phyloP scores from a whole-genome alignment of 257 asterid species.

The Marsdenia floribunda region DNA sequence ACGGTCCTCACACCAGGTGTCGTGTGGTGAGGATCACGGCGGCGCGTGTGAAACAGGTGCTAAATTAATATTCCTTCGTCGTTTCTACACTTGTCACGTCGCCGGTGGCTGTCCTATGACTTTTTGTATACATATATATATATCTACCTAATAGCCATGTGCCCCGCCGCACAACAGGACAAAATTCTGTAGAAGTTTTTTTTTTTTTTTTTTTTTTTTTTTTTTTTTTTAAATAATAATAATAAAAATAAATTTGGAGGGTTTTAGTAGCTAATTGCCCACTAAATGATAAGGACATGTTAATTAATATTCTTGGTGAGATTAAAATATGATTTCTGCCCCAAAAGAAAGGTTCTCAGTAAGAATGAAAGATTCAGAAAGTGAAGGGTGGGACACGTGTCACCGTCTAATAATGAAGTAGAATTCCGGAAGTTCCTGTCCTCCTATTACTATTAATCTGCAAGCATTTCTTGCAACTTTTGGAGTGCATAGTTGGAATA shows the following conservation, averaged over 20 bases:
- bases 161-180: conserved; percentile 28
- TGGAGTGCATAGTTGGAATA: too few species aligned
- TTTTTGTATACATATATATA: not conserved
- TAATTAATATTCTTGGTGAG: conserved; percentile 1
- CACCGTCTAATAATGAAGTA: conserved; percentile 10
- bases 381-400: not conserved
- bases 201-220: not conserved
- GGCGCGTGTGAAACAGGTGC: conserved; percentile 22
- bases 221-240: too few species aligned
- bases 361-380: not conserved
- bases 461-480: too few species aligned
- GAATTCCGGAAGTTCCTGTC: not conserved
- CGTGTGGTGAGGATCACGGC: conserved; percentile 21
- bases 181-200: not conserved
- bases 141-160: conserved; percentile 24
- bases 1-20: conserved; percentile 24
- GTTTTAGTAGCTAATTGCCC: not conserved
- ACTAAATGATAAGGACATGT: conserved; percentile 7
- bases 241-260: not conserved
- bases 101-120: conserved; percentile 20
- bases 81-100: conserved; percentile 7
- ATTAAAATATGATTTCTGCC: not conserved
- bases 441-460: too few species aligned
- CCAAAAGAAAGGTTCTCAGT: not conserved
- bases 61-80: not conserved